Conservation (phyloP, 1,284 basidiomycete genomes). For the Phaffia rhodozyma region DNA sequence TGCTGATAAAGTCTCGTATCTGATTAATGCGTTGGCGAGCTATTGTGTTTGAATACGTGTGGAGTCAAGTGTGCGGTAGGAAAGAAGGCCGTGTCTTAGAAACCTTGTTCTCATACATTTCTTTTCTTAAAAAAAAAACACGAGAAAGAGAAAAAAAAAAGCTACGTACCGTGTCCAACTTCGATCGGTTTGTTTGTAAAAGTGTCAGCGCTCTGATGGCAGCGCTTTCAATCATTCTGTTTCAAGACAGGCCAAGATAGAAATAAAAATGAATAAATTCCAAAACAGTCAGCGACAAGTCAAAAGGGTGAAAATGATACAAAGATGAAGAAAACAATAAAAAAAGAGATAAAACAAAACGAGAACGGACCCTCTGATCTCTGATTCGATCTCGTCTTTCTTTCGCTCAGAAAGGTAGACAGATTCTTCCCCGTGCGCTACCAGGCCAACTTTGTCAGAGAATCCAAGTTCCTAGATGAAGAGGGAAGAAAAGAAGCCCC, state of each 20-base stretch:
- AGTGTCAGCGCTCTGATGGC: slow-evolving; percentile 16
- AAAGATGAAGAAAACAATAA: neutral
- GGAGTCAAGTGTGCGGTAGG: too few species aligned
- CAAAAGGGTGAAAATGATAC: neutral
- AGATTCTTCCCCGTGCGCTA: slow-evolving; percentile 56
- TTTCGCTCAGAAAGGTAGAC: slow-evolving; percentile 57
- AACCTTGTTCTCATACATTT: too few species aligned
- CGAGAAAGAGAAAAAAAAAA: slow-evolving; percentile 24
- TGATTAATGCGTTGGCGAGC: slow-evolving; percentile 77
- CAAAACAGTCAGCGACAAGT: slow-evolving; percentile 4
- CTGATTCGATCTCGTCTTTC: slow-evolving; percentile 69
- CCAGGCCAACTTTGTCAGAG: slow-evolving; percentile 68
- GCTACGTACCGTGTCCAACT: slow-evolving; percentile 58
- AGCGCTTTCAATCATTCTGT: slow-evolving; percentile 56
- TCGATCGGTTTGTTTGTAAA: slow-evolving; percentile 56
- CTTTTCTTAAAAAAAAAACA: neutral
- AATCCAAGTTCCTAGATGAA: slow-evolving; percentile 60
- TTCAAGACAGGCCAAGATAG: slow-evolving; percentile 54
- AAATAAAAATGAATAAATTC: neutral
- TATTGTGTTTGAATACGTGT: slow-evolving; percentile 26
- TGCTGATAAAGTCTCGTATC: slow-evolving; percentile 81
- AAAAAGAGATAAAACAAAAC: slow-evolving; percentile 10
- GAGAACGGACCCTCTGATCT: slow-evolving; percentile 56
- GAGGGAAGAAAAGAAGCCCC: slow-evolving; percentile 5
- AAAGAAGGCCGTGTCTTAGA: too few species aligned